Percentiles rank a stretch among this genome's conserved stretches.
These are phyloP conservation scores for Boletus reticulatus DNA, from an alignment of 768 basidiomycete species.

Conservation along the genomic window DNA sequence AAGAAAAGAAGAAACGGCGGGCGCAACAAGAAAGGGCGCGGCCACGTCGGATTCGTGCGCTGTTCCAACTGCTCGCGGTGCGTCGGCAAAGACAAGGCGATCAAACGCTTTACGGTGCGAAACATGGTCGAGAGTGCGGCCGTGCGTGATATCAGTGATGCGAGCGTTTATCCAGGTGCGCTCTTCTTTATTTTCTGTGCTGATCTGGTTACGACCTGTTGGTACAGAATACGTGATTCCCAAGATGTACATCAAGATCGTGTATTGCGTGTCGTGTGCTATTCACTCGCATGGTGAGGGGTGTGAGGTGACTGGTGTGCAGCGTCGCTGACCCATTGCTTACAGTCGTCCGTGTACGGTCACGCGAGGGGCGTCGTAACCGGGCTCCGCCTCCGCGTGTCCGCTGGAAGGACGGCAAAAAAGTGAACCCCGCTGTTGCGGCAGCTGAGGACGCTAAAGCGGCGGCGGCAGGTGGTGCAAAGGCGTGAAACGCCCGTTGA, in stretches of 20 bases:
- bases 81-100: constrained; percentile 98
- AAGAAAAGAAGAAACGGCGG: constrained; percentile 99
- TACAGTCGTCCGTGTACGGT: constrained; percentile 95
- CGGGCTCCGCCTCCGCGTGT: constrained; percentile 95
- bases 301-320: background rate
- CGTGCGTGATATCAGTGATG: constrained; percentile 95
- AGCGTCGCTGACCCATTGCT: background rate
- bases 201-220: background rate
- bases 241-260: constrained; percentile 98
- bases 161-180: constrained; percentile 87
- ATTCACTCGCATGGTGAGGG: constrained; percentile 97
- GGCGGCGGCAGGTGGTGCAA: constrained; percentile 38
- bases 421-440: constrained; percentile 93
- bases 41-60: constrained; percentile 91
- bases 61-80: constrained; percentile 99
- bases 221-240: constrained; percentile 86
- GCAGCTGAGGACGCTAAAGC: constrained; percentile 89
- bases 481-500: constrained; percentile 40
- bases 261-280: constrained; percentile 98
- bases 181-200: constrained; percentile 2
- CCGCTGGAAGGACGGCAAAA: constrained; percentile 94
- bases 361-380: constrained; percentile 93
- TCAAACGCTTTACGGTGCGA: constrained; percentile 98
- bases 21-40: constrained; percentile 99
- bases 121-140: constrained; percentile 99